phyloP scores from a whole-genome alignment of 306 rosid genomes.

The Dalbergia oliveri region DNA sequence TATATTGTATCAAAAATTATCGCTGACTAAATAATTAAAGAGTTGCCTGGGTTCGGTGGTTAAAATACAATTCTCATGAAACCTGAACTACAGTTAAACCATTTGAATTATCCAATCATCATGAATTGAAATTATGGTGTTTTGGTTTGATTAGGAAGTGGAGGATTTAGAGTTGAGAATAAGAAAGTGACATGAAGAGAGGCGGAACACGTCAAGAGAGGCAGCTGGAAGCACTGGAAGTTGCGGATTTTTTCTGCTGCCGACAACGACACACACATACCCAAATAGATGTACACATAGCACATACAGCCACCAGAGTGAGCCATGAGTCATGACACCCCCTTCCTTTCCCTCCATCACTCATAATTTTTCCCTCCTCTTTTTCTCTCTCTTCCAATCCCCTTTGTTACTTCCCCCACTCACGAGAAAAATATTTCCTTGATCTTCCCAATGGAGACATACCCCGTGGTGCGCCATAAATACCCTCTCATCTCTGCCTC shows the following conservation, averaged over 20 bases:
- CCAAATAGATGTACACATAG: neutral
- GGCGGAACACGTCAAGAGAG: slow-evolving; percentile 35
- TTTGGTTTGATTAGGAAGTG: neutral
- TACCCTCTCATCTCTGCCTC: slow-evolving; percentile 5
- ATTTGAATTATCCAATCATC: no score
- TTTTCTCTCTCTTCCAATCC: slow-evolving; percentile 2
- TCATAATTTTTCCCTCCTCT: neutral
- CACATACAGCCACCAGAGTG: neutral
- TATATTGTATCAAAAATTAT: no score
- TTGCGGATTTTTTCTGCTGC: slow-evolving; percentile 29
- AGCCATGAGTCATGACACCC: slow-evolving; percentile 6
- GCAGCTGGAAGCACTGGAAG: slow-evolving; percentile 48
- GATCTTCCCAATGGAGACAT: slow-evolving; percentile 29
- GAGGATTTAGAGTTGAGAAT: neutral
- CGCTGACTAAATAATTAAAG: no score
- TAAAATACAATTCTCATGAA: no score
- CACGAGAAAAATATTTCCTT: slow-evolving; percentile 46
- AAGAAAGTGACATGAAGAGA: neutral
- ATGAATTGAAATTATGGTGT: no score
- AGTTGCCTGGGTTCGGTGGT: no score
- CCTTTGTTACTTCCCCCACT: neutral
- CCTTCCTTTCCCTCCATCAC: neutral
- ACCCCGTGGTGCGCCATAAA: slow-evolving; percentile 43
- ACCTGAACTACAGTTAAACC: no score
- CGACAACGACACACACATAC: slow-evolving; percentile 42